A percentile compares a stretch with the other conserved stretches of the same genome.
phyloP scores from a whole-genome alignment of 2,329 filamentous ascomycete genomes.

The Fusarium anthophilum region DNA sequence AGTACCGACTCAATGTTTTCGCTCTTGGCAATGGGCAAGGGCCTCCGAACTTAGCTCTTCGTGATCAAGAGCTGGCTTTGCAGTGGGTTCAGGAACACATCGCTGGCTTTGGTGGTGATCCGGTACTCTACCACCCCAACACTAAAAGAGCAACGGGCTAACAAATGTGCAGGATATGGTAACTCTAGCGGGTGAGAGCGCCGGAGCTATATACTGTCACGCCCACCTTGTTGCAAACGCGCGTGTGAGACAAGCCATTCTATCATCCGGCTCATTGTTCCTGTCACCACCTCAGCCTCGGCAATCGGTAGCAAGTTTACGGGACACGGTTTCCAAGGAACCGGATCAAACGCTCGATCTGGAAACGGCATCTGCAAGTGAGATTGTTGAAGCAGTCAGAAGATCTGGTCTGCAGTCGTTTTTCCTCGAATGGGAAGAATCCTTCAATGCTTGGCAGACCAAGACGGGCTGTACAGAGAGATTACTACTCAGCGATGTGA shows the following conservation, averaged over 20 bases:
- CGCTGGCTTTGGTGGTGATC: constrained; percentile 42
- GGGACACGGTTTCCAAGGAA: not conserved
- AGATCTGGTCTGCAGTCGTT: not conserved
- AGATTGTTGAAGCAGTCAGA: constrained; percentile 2
- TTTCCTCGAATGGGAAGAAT: constrained; percentile 13
- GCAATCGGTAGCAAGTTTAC: not conserved
- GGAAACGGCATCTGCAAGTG: not conserved
- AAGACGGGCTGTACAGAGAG: not conserved
- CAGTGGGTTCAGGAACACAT: constrained; percentile 44
- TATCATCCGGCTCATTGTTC: constrained; percentile 54
- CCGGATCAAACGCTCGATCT: constrained; percentile 35
- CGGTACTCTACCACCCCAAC: constrained; percentile 11
- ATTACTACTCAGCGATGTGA: not conserved
- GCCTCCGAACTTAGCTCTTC: constrained; percentile 48
- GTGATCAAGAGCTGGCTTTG: constrained; percentile 48
- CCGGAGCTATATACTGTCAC: constrained; percentile 56
- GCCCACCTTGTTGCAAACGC: constrained; percentile 51
- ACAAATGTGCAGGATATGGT: constrained; percentile 45
- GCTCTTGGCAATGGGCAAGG: constrained; percentile 54
- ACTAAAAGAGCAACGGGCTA: fast-evolving
- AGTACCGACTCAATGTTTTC: constrained; percentile 46
- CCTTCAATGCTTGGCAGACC: not conserved
- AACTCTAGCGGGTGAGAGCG: constrained; percentile 57
- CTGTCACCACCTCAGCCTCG: constrained; percentile 53
- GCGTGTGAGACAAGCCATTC: constrained; percentile 43